These are phyloP conservation scores for Pelomyxa schiedti DNA, from an alignment of 78 protist genomes.

Conservation along the genomic window DNA sequence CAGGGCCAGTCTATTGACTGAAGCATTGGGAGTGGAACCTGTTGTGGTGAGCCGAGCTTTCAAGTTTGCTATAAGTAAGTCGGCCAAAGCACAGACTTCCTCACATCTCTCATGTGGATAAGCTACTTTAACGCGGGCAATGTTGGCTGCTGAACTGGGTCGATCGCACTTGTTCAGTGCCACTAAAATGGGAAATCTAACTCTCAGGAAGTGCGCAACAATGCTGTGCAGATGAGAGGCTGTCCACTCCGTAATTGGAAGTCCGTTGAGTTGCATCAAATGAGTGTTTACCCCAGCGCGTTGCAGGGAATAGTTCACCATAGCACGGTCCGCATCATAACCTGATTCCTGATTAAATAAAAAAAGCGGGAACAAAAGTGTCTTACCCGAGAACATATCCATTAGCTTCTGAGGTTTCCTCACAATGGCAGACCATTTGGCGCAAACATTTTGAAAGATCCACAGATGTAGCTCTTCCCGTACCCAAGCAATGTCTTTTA, in stretches of 20 bases:
- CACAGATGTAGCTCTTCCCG: slow-evolving; percentile 18
- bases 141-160: neutral
- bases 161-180: slow-evolving; percentile 36
- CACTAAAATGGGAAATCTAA: slow-evolving; percentile 20
- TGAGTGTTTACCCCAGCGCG: neutral
- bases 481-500: slow-evolving; percentile 22
- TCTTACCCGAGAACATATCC: slow-evolving; percentile 11
- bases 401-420: slow-evolving; percentile 1
- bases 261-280: neutral
- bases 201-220: slow-evolving; percentile 16
- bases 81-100: neutral
- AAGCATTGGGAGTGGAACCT: neutral
- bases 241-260: neutral
- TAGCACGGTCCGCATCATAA: neutral
- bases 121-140: neutral
- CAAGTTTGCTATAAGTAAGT: neutral
- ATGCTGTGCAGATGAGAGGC: neutral
- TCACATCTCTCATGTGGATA: neutral
- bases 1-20: neutral
- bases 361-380: no score
- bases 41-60: neutral
- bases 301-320: neutral
- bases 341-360: no score
- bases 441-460: slow-evolving; percentile 13
- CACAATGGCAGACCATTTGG: slow-evolving; percentile 9